Evolutionary conservation across 371 early-diverging fungal species (phyloP).

Genomic region (Umbelopsis sp.): DNA sequence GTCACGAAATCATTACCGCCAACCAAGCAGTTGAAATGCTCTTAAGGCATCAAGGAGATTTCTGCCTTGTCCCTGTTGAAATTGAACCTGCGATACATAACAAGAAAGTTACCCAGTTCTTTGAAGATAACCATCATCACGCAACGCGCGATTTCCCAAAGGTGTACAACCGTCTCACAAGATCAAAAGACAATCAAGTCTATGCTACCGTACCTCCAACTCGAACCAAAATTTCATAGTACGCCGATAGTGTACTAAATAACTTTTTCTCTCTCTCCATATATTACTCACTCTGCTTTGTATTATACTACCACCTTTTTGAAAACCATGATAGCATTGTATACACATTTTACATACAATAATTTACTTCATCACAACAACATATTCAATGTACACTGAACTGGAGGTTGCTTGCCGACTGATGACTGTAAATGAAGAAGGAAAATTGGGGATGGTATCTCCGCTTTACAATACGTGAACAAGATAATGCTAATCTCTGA

Average conservation of each 20-base stretch:
- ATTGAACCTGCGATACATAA: constrained; percentile 18
- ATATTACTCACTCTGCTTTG: too few species aligned
- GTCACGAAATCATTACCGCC: constrained; percentile 62
- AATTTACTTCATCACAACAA: not conserved
- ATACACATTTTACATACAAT: not conserved
- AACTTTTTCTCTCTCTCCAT: too few species aligned
- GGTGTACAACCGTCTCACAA: not conserved
- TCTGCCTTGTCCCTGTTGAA: constrained; percentile 57
- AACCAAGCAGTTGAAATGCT: constrained; percentile 75
- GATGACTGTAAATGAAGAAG: not conserved
- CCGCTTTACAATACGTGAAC: constrained; percentile 51
- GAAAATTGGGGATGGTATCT: constrained; percentile 26
- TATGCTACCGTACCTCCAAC: constrained; percentile 5
- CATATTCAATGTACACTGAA: not conserved
- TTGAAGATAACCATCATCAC: not conserved
- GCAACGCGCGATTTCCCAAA: constrained; percentile 1
- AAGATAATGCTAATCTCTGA: constrained; percentile 43
- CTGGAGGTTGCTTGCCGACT: not conserved
- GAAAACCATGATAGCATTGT: not conserved
- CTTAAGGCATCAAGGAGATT: constrained; percentile 68
- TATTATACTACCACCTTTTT: too few species aligned
- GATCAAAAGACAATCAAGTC: not conserved
- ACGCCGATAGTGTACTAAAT: too few species aligned
- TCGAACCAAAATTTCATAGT: not conserved
- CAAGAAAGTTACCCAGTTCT: constrained; percentile 3